phyloP scores from a whole-genome alignment of 108 stramenopile genomes.

The Licmophora abbreviata region DNA sequence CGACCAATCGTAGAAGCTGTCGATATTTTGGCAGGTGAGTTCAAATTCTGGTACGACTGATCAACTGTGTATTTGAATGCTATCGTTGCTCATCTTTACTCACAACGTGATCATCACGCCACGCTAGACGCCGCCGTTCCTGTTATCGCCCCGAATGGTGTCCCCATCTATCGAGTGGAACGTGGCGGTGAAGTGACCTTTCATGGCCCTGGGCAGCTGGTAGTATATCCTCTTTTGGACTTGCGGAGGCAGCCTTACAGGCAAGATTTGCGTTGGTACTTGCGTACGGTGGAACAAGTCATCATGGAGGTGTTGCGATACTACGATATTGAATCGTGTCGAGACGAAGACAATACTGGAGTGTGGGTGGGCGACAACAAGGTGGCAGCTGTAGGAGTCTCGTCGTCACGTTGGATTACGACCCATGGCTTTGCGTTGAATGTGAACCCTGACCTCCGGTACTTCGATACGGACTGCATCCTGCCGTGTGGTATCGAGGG shows the following conservation, averaged over 20 bases:
- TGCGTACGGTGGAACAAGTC: constrained; percentile 87
- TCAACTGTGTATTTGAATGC: no score
- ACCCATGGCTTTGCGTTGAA: constrained; percentile 98
- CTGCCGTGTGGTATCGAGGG: constrained; percentile 76
- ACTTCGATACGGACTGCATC: constrained; percentile 74
- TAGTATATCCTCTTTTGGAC: constrained; percentile 91
- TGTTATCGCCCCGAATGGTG: constrained; percentile 62
- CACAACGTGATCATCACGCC: no score
- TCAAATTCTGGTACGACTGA: no score
- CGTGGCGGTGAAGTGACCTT: constrained; percentile 98
- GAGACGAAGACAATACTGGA: constrained; percentile 66
- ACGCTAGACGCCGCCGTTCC: no score
- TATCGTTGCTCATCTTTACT: no score
- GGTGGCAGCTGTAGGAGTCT: constrained; percentile 89
- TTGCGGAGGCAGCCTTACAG: constrained; percentile 46
- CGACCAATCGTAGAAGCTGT: no score
- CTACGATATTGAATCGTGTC: constrained; percentile 47
- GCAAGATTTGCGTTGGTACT: constrained; percentile 94
- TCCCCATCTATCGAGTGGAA: constrained; percentile 82
- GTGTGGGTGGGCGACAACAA: constrained; percentile 40
- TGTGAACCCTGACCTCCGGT: constrained; percentile 67
- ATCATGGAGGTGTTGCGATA: constrained; percentile 61
- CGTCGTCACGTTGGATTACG: constrained; percentile 91
- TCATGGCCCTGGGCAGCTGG: constrained; percentile 96
- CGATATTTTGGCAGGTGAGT: no score